Evolutionary conservation across 345 rosid genomes (phyloP).

Genomic region (Raphanus sativus): DNA sequence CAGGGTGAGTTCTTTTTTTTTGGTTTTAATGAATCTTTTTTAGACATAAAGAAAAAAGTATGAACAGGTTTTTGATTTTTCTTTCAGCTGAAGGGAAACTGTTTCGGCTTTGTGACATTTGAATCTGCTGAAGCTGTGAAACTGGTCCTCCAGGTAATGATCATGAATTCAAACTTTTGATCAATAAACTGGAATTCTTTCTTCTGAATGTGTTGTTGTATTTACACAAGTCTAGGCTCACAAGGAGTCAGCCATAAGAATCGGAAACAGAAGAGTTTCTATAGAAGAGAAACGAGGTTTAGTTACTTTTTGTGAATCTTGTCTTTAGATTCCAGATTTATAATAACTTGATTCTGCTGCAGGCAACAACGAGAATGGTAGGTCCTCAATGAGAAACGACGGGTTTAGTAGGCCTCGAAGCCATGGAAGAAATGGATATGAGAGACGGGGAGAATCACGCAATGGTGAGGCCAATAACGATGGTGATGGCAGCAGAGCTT

Average conservation of each 20-base stretch:
- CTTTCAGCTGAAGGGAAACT: slow-evolving; percentile 48
- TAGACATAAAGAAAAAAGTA: too few relatives aligned
- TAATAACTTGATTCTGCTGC: slow-evolving; percentile 20
- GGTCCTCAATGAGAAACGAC: slow-evolving; percentile 43
- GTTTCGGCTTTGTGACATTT: slow-evolving; percentile 84
- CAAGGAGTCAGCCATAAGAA: slow-evolving; percentile 51
- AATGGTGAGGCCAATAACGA: slow-evolving; percentile 8
- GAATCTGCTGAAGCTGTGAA: slow-evolving; percentile 64
- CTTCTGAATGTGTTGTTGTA: not conserved
- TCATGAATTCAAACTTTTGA: not conserved
- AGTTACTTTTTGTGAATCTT: slow-evolving; percentile 1
- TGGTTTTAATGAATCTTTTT: not conserved
- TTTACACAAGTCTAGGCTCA: slow-evolving; percentile 30
- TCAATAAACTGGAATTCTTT: not conserved
- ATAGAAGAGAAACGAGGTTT: slow-evolving; percentile 80
- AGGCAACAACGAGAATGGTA: slow-evolving; percentile 52
- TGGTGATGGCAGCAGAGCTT: slow-evolving; percentile 36
- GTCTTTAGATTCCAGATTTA: not conserved
- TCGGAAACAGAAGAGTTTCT: slow-evolving; percentile 65
- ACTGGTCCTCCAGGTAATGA: slow-evolving; percentile 59
- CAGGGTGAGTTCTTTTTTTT: slow-evolving; percentile 28
- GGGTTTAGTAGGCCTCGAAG: slow-evolving; percentile 29
- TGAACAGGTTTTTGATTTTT: not conserved
- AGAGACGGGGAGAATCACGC: slow-evolving; percentile 46
- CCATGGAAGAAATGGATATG: slow-evolving; percentile 45